A percentile compares a stretch with the other conserved stretches of the same genome.
phyloP scores from a whole-genome alignment of 2,329 filamentous ascomycete genomes.

The Fusarium musae region DNA sequence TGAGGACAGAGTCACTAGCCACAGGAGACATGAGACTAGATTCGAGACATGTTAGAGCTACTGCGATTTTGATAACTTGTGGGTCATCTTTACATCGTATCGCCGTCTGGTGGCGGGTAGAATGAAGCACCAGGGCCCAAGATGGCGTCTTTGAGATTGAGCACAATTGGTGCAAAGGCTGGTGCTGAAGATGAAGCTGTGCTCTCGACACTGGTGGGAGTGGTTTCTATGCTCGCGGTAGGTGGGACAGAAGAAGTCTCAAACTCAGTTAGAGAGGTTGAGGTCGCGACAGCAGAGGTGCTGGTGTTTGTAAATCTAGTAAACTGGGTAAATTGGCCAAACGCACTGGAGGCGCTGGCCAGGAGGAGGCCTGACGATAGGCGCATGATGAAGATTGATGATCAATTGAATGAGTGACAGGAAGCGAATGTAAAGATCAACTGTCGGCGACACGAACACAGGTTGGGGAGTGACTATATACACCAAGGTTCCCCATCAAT shows the following conservation, averaged over 20 bases:
- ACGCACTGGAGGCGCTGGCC: background rate
- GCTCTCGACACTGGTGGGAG: background rate
- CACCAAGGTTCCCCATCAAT: accelerated
- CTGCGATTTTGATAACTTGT: background rate
- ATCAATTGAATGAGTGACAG: background rate
- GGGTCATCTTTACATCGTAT: background rate
- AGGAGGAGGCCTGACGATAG: background rate
- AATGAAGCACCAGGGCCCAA: background rate
- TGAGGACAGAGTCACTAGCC: background rate
- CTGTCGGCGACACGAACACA: background rate
- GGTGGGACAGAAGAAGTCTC: background rate
- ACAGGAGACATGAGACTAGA: background rate
- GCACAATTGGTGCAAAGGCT: background rate
- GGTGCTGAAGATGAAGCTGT: background rate
- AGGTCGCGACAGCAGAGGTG: background rate
- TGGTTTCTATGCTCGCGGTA: background rate
- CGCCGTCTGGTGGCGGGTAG: background rate
- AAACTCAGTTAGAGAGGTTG: background rate
- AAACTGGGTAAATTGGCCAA: background rate
- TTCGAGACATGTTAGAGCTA: accelerated
- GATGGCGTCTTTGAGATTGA: background rate
- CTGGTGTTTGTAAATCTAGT: background rate
- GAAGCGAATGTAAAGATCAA: background rate
- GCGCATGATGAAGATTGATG: background rate
- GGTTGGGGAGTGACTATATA: background rate